Conservation (phyloP, 2,329 filamentous ascomycete genomes). For the Epichloe brachyelytri region DNA sequence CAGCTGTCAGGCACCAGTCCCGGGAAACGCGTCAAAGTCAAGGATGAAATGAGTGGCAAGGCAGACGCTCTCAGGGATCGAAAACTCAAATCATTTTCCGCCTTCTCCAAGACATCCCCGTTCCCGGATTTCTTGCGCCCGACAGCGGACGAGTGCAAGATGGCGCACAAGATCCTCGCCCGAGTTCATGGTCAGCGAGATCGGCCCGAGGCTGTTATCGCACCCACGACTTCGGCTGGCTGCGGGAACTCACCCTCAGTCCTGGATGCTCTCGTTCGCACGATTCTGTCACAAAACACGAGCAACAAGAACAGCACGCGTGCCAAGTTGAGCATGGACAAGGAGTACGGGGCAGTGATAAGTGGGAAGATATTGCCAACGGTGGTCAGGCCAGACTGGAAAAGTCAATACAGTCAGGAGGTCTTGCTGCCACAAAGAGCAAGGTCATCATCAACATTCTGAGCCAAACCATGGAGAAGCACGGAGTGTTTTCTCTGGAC, state of each 20-base stretch:
- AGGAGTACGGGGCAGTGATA: conserved; percentile 29
- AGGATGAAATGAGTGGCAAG: conserved; percentile 3
- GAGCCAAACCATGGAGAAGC: conserved; percentile 40
- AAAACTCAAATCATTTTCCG: conserved; percentile 30
- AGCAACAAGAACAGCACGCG: conserved; percentile 42
- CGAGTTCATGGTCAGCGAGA: conserved; percentile 50
- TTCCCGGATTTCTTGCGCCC: conserved; percentile 57
- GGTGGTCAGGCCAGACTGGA: conserved; percentile 28
- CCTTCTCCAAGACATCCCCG: conserved; percentile 35
- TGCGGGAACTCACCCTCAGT: conserved; percentile 38
- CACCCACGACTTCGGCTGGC: conserved; percentile 52
- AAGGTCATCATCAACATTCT: conserved; percentile 59
- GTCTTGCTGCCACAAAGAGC: conserved; percentile 59
- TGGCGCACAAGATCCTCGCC: conserved; percentile 53
- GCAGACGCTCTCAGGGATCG: conserved; percentile 22
- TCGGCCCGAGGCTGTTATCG: conserved; percentile 47
- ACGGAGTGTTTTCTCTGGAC: conserved; percentile 34
- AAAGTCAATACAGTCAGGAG: conserved; percentile 57
- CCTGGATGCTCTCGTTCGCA: conserved; percentile 38
- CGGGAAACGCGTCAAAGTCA: neutral
- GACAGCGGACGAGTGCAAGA: conserved; percentile 52
- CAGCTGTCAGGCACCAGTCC: neutral
- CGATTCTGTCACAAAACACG: conserved; percentile 41
- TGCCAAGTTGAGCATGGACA: conserved; percentile 39
- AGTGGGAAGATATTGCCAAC: conserved; percentile 27